Percentiles rank a stretch among this genome's conserved stretches.
Conservation (phyloP, 192 early-diverging fungal genomes). For the Irineochytrium annulatum region DNA sequence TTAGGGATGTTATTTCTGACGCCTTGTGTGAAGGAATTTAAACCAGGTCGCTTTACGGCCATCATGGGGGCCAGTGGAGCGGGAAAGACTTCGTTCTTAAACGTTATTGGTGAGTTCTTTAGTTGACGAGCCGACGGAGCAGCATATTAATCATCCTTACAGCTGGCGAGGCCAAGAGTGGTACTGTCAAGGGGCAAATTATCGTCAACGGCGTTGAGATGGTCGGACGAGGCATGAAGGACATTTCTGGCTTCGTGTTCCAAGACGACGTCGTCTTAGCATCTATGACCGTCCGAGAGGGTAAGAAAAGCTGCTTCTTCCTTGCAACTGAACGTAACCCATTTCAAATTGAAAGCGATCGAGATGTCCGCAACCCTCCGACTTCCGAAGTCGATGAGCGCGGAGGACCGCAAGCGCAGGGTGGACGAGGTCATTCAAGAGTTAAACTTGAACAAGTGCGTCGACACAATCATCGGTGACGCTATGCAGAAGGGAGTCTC, state of each 20-base stretch:
- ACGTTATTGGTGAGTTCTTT: slow-evolving; percentile 20
- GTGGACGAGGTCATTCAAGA: slow-evolving; percentile 55
- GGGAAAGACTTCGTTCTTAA: slow-evolving; percentile 47
- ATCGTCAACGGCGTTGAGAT: slow-evolving; percentile 52
- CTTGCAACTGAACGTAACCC: neutral
- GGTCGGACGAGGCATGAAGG: slow-evolving; percentile 49
- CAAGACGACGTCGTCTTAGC: slow-evolving; percentile 62
- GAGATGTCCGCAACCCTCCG: slow-evolving; percentile 58
- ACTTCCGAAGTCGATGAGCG: slow-evolving; percentile 41
- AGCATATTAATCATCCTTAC: neutral
- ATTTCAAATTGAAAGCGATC: slow-evolving; percentile 61
- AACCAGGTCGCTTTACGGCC: slow-evolving; percentile 70
- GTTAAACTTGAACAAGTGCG: slow-evolving; percentile 61
- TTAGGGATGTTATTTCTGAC: too few relatives aligned
- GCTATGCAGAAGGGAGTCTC: slow-evolving; percentile 61
- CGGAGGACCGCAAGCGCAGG: slow-evolving; percentile 36
- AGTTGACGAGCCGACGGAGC: neutral
- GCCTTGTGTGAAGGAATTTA: slow-evolving; percentile 21
- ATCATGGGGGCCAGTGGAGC: slow-evolving; percentile 90
- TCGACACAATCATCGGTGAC: slow-evolving; percentile 65
- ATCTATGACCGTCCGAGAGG: slow-evolving; percentile 70
- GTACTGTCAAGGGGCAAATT: slow-evolving; percentile 49
- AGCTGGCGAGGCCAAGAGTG: slow-evolving; percentile 49
- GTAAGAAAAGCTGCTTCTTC: neutral
- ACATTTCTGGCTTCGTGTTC: slow-evolving; percentile 45